Evolutionary conservation across 2,329 filamentous ascomycete species (phyloP), one percentile per base, ranked within the genome.

Genomic region (Zelopaecilomyces penicillatus): DNA sequence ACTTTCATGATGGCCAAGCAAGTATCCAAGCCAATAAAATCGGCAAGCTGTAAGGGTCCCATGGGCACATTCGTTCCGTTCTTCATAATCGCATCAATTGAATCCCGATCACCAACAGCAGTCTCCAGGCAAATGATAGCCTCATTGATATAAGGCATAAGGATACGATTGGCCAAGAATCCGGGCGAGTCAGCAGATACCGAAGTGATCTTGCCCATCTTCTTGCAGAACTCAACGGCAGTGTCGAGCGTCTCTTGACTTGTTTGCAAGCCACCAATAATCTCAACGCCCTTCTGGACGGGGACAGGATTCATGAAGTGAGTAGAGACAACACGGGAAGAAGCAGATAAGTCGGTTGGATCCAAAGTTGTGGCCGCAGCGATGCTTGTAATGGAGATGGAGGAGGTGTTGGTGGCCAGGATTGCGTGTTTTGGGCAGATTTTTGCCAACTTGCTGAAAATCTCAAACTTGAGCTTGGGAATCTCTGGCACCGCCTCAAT

Each of bases 301-400:
- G 93, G 93, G 0, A 98, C 93, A 0, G 93, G 93, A 73, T 98
- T 98, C 93, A 98, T 98, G 68, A 98, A 98, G 66, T 98, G 93
- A 11, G 93, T 97, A 42, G 87, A 88, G 44, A 98, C 81, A 7
- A 98, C 93, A 39, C 93, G 84, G 5, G 88, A 91, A 37, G 87
- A 85, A 35, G 83, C 85, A 37, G 82, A 83, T 27, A 87, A 82
- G 58, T 95, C 86, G 12, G 71, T 91, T 1, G 88, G 84, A 60
- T 95, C 80, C 45, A 74, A 73, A 28, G 82, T 85, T 1, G 91
- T 91, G 7, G 90, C 80, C 4, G 93, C 90, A 19, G 93, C 93
- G 57, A 98, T 96, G 60, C 85, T 85, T 37, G 93, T 98, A 64
- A 98, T 96, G 49, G 87, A 91, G 62, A 98, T 98, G 50, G 89